Percentiles rank a stretch among this genome's conserved stretches.
Evolutionary conservation across 2,329 filamentous ascomycete genomes (phyloP).

Genomic region (Fusarium sp.): DNA sequence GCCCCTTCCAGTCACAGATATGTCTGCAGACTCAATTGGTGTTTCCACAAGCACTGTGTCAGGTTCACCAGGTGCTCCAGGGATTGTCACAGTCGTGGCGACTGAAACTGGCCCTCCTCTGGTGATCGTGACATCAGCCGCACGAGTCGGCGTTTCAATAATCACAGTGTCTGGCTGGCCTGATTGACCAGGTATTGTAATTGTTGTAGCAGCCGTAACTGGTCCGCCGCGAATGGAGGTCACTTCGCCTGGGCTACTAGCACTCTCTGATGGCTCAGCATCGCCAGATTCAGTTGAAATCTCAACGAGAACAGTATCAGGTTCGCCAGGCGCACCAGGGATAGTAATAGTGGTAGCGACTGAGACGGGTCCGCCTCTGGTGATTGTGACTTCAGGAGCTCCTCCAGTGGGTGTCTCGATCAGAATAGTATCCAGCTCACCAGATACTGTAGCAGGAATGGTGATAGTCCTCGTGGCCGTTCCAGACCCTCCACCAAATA

Average conservation of each 20-base stretch:
- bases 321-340: neutral
- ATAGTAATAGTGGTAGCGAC: neutral
- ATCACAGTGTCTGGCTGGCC: neutral
- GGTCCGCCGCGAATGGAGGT: neutral
- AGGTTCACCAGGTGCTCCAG: neutral
- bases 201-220: neutral
- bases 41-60: neutral
- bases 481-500: conserved; percentile 1
- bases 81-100: neutral
- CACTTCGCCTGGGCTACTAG: accelerated
- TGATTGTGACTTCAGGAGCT: neutral
- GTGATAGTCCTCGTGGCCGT: neutral
- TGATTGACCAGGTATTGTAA: neutral
- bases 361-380: neutral
- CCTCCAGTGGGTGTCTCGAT: conserved; percentile 5
- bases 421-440: conserved; percentile 6
- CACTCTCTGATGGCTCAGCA: neutral
- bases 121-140: neutral
- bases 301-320: neutral
- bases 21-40: neutral
- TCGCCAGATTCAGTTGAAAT: neutral
- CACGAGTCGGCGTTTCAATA: neutral
- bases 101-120: neutral
- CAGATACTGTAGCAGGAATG: neutral
- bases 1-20: neutral